A percentile compares a stretch with the other conserved stretches of the same genome.
Conservation (phyloP, 345 rosid genomes). For the Eucalyptus tenuipes region DNA sequence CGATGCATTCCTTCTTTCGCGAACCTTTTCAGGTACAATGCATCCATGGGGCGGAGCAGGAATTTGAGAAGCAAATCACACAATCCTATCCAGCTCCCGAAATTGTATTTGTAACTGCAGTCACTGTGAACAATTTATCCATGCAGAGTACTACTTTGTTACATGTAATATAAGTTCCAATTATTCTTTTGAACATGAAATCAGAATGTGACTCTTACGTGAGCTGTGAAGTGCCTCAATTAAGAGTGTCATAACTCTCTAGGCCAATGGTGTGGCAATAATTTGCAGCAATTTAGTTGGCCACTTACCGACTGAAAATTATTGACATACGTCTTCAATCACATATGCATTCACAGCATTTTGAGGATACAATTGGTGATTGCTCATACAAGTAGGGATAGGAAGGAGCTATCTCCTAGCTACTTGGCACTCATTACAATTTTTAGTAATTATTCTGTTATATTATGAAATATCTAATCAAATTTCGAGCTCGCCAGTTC, state of each 20-base stretch:
- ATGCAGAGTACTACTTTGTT: not conserved
- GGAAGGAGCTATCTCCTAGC: not conserved
- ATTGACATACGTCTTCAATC: not conserved
- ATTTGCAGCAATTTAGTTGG: not conserved
- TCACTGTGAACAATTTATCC: not conserved
- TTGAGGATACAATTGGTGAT: not conserved
- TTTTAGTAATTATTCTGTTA: too few species aligned
- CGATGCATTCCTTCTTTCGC: not conserved
- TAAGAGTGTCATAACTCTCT: not conserved
- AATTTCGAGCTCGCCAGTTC: accelerated
- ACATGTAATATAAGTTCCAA: not conserved
- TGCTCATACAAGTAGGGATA: not conserved
- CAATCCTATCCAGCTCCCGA: not conserved
- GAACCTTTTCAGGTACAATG: not conserved
- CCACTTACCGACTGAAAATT: not conserved
- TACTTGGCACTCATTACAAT: not conserved
- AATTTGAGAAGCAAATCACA: not conserved
- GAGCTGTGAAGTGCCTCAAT: not conserved
- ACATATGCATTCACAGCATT: not conserved
- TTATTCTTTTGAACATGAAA: not conserved
- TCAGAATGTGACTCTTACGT: not conserved
- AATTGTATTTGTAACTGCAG: not conserved
- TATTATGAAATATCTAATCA: not conserved
- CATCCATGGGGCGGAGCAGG: not conserved
- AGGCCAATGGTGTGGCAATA: not conserved